Base-by-base conservation (phyloP, 1,139 yeast genomes). In the Citeromyces hawaiiensis region DNA sequence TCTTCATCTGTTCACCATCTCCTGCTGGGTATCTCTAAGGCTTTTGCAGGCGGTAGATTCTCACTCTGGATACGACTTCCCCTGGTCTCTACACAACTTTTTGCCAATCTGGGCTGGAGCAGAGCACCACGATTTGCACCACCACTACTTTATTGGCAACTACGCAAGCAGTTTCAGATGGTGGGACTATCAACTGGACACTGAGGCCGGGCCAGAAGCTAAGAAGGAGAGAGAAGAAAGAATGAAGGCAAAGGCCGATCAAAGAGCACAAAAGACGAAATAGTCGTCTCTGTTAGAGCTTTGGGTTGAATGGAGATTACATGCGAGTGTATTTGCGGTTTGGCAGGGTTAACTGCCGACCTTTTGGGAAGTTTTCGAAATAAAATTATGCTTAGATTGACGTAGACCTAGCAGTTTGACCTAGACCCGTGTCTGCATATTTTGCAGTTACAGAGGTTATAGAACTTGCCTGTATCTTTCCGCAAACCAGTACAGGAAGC, bases 41-140 rank as follows among this genome's bases (percentile, higher is more conserved):
- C 72, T 91, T 47, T 74, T 82, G 63, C 98, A 91, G 63, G 97
- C 97, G 6, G 88, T 91, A 39, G 98, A 91, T 59, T 80, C 97
- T 19, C 98, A 91, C 58, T 86, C 96, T 1, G 98, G 97, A 44
- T 91, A 91, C 61, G 97, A 91, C 51, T 91, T 91, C 72, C 97
- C 97, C 38, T 85, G 95, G 94, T 86, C 96, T 2, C 70, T 91
- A 54, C 87, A 86, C 63, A 78, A 87, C 52, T 77, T 87, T 60
- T 54, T 91, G 40, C 97, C 97, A 38, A 76, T 91, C 64, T 91
- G 98, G 97, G 95, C 97, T 14, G 98, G 98, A 43, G 96, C 97
- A 19, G 96, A 86, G 54, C 98, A 91, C 60, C 98, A 91, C 57
- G 98, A 91, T 57, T 81, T 83, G 53, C 97, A 91, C 59, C 98